Percentiles rank a stretch among this genome's conserved stretches.
phyloP scores from a whole-genome alignment of 1,284 basidiomycete genomes.

The Cryptococcus neoformans region DNA sequence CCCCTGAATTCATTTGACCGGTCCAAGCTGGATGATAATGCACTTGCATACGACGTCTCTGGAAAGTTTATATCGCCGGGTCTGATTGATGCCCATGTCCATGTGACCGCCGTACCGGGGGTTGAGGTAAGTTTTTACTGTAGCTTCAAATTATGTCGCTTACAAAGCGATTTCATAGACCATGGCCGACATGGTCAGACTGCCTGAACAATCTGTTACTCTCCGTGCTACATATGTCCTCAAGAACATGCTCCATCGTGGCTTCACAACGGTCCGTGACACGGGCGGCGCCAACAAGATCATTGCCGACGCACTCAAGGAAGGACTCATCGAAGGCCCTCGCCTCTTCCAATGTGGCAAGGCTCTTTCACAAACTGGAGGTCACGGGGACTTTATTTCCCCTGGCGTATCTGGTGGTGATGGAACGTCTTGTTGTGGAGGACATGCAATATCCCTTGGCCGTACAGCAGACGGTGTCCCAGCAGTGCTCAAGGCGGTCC shows the following conservation, averaged over 20 bases:
- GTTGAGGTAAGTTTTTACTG: constrained; percentile 16
- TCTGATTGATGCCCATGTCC: constrained; percentile 50
- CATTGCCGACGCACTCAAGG: constrained; percentile 51
- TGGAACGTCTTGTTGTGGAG: background rate
- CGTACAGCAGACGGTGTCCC: constrained; percentile 31
- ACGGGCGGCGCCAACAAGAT: constrained; percentile 53
- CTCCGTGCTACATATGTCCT: constrained; percentile 51
- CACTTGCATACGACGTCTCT: constrained; percentile 36
- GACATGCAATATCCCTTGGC: constrained; percentile 24
- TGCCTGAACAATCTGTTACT: constrained; percentile 44
- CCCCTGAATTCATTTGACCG: constrained; percentile 1
- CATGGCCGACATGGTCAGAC: constrained; percentile 45
- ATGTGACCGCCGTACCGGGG: constrained; percentile 52
- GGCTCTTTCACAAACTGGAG: constrained; percentile 54
- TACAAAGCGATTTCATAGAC: constrained; percentile 1
- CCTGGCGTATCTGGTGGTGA: background rate
- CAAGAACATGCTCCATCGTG: constrained; percentile 53
- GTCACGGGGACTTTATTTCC: constrained; percentile 48
- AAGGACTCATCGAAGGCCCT: constrained; percentile 52
- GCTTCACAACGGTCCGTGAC: constrained; percentile 56
- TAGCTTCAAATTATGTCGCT: background rate
- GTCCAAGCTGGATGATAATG: constrained; percentile 27
- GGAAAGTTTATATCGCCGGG: constrained; percentile 52
- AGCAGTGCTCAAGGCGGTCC: constrained; percentile 42
- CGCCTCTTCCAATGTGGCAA: constrained; percentile 53